phyloP scores from a whole-genome alignment of 495 filamentous ascomycete species.

The Xylaria flabelliformis region DNA sequence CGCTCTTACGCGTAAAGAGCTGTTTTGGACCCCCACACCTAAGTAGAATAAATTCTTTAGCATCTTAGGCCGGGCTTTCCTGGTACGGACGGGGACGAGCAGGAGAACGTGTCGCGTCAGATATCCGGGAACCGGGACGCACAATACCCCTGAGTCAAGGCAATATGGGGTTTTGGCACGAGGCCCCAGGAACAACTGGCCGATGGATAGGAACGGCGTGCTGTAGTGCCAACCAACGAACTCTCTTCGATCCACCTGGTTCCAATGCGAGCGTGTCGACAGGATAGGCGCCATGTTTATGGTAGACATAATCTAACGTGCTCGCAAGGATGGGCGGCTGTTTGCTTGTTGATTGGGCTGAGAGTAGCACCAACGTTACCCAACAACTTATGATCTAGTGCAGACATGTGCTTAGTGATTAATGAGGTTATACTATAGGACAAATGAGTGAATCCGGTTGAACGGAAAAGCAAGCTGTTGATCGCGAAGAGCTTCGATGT shows the following conservation, averaged over 20 bases:
- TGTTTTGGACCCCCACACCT: neutral
- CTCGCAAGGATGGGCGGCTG: neutral
- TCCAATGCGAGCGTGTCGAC: neutral
- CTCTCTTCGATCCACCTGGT: neutral
- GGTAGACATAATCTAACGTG: neutral
- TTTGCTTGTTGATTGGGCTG: neutral
- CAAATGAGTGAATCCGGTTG: neutral
- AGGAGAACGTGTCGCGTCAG: neutral
- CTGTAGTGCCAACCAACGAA: neutral
- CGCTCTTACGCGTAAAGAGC: neutral
- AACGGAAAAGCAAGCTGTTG: constrained; percentile 10
- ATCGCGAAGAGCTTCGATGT: neutral
- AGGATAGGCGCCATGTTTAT: neutral
- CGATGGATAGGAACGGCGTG: neutral
- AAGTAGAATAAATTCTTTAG: neutral
- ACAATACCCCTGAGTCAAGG: neutral
- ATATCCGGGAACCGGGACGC: constrained; percentile 13
- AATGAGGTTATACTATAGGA: neutral
- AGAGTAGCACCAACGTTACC: neutral
- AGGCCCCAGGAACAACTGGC: neutral
- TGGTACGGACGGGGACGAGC: neutral
- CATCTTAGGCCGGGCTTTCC: neutral
- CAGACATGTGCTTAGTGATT: constrained; percentile 1
- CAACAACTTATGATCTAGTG: neutral
- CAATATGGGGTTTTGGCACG: constrained; percentile 10